These are phyloP conservation scores for Kwoniella sp. DNA, from an alignment of 768 basidiomycete genomes.

Conservation along the genomic window DNA sequence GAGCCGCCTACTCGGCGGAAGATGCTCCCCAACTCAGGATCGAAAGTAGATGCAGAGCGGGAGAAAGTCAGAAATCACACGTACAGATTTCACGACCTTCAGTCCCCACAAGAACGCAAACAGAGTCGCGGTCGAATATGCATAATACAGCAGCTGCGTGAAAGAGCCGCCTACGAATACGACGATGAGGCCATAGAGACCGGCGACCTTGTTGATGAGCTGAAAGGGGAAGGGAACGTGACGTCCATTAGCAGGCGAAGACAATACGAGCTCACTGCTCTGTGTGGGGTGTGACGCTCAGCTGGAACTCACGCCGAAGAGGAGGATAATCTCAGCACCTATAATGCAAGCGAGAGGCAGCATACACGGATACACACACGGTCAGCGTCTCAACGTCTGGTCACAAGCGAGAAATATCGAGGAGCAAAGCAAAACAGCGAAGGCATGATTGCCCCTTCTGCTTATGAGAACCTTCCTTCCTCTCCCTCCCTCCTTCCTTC, in stretches of 20 bases:
- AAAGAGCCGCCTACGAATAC: constrained; percentile 81
- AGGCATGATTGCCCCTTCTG: not conserved
- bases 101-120: constrained; percentile 83
- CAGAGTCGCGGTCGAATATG: constrained; percentile 85
- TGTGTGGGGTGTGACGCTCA: not conserved
- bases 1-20: too few species aligned
- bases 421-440: too few species aligned
- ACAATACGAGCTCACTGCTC: not conserved
- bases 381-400: too few species aligned
- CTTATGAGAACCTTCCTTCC: not conserved
- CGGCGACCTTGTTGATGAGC: constrained; percentile 91
- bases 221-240: constrained; percentile 6
- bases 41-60: not conserved
- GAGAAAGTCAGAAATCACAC: constrained; percentile 48
- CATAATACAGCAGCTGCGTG: constrained; percentile 86
- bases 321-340: constrained; percentile 78
- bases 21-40: not conserved
- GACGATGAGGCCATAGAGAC: constrained; percentile 92
- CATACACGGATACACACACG: not conserved
- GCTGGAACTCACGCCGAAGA: constrained; percentile 80
- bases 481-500: too few species aligned
- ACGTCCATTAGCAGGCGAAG: not conserved
- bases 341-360: too few species aligned
- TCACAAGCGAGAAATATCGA: too few species aligned
- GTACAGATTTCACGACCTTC: constrained; percentile 77